Conservation (phyloP, 2,329 filamentous ascomycete genomes). For the Ceratocystis harringtonii region DNA sequence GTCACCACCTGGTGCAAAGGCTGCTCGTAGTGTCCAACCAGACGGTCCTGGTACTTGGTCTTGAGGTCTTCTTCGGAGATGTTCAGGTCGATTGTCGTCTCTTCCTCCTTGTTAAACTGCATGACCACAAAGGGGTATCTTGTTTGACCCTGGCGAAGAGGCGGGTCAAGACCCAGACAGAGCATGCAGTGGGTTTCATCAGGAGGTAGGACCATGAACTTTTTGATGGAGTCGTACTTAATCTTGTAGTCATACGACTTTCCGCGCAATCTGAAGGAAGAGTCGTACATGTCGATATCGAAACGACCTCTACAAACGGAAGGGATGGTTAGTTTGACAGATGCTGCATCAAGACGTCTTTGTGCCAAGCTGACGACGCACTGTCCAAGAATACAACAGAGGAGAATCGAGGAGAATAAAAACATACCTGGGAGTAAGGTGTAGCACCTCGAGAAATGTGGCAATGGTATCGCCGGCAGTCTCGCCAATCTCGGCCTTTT, state of each 20-base stretch:
- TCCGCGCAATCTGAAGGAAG: constrained; percentile 86
- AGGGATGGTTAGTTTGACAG: constrained; percentile 20
- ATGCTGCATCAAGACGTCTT: no score
- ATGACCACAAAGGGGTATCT: constrained; percentile 97
- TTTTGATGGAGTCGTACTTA: constrained; percentile 93
- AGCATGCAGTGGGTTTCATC: constrained; percentile 94
- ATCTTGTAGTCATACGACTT: constrained; percentile 99
- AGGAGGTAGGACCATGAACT: constrained; percentile 96
- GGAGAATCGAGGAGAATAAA: constrained; percentile 19
- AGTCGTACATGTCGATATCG: constrained; percentile 99
- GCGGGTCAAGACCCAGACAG: constrained; percentile 84
- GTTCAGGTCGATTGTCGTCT: constrained; percentile 91
- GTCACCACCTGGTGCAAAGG: constrained; percentile 87
- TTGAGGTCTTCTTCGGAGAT: constrained; percentile 81
- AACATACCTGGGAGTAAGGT: constrained; percentile 73
- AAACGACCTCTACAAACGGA: constrained; percentile 65
- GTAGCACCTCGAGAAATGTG: constrained; percentile 89
- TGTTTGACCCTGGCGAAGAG: constrained; percentile 90
- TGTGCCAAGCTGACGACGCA: no score
- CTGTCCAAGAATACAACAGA: no score
- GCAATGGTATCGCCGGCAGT: constrained; percentile 97
- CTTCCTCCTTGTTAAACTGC: constrained; percentile 97
- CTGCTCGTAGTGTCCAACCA: constrained; percentile 81
- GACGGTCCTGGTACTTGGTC: constrained; percentile 73
- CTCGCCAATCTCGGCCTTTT: constrained; percentile 97